phyloP scores from a whole-genome alignment of 495 filamentous ascomycete genomes.

The Tuber borchii region DNA sequence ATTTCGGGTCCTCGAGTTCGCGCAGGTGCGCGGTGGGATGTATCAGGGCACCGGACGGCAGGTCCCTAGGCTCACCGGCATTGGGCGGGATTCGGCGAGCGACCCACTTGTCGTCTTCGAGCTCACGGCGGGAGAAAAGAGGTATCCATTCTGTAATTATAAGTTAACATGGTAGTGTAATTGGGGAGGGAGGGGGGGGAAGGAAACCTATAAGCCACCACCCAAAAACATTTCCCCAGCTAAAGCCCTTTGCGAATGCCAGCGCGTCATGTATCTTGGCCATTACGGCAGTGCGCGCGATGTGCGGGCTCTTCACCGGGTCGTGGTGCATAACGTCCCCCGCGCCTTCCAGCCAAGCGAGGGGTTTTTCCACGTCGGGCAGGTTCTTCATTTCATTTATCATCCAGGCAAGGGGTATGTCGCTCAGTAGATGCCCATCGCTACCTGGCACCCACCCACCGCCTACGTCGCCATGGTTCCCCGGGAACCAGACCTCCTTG shows the following conservation, averaged over 20 bases:
- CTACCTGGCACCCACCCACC: conserved; percentile 43
- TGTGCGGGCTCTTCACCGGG: neutral
- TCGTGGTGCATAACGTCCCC: neutral
- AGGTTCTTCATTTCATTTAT: conserved; percentile 43
- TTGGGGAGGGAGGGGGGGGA: neutral
- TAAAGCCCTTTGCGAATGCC: conserved; percentile 33
- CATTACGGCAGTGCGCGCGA: neutral
- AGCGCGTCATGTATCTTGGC: conserved; percentile 37
- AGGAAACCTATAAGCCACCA: conserved; percentile 43
- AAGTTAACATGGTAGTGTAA: conserved; percentile 6
- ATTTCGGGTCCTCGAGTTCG: neutral
- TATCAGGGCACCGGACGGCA: conserved; percentile 20
- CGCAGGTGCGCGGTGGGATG: conserved; percentile 25
- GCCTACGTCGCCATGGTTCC: conserved; percentile 47
- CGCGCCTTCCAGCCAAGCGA: neutral
- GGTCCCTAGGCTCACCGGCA: conserved; percentile 21
- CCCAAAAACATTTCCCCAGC: conserved; percentile 31
- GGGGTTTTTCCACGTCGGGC: conserved; percentile 1
- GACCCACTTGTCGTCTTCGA: conserved; percentile 42
- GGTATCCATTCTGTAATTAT: conserved; percentile 42
- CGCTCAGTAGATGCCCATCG: conserved; percentile 32
- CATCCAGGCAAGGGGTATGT: conserved; percentile 47
- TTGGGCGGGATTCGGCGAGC: conserved; percentile 24
- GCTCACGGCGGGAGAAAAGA: conserved; percentile 43
- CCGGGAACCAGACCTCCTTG: conserved; percentile 42